These are phyloP conservation scores for Cryphonectria nitschkei DNA, from an alignment of 2,329 filamentous ascomycete genomes.

Conservation along the genomic window DNA sequence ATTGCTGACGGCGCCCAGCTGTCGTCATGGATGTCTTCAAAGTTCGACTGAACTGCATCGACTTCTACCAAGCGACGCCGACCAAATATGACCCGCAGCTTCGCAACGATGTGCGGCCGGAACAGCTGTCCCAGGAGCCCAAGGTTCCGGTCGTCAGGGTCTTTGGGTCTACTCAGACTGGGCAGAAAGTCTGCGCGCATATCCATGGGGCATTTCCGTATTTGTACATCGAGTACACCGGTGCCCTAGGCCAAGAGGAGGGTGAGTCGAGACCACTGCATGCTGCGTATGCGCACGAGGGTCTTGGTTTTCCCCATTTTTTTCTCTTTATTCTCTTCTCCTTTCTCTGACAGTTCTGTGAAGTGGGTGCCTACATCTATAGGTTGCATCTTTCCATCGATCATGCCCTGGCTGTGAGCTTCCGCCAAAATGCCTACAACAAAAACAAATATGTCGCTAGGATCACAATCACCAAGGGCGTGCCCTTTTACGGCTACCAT, in stretches of 20 bases:
- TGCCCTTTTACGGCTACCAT: slow-evolving; percentile 95
- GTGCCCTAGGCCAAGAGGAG: slow-evolving; percentile 66
- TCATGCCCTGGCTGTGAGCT: slow-evolving; percentile 84
- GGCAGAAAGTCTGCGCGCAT: slow-evolving; percentile 94
- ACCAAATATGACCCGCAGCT: slow-evolving; percentile 81
- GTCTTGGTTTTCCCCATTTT: slow-evolving; percentile 9
- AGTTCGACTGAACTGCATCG: slow-evolving; percentile 91
- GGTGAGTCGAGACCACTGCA: slow-evolving; percentile 53
- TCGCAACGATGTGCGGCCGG: slow-evolving; percentile 64
- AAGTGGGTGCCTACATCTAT: slow-evolving; percentile 76
- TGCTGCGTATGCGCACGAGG: neutral
- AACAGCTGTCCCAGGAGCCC: slow-evolving; percentile 64
- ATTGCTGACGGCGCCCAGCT: slow-evolving; percentile 10
- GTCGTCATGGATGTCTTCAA: slow-evolving; percentile 72
- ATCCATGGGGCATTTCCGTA: slow-evolving; percentile 96
- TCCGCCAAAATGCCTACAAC: slow-evolving; percentile 73
- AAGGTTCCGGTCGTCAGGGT: slow-evolving; percentile 85
- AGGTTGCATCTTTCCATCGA: slow-evolving; percentile 86
- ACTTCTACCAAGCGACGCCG: slow-evolving; percentile 84
- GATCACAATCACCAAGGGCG: slow-evolving; percentile 87
- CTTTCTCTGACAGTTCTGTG: slow-evolving; percentile 12
- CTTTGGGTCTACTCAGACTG: slow-evolving; percentile 91
- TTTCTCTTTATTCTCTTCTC: too few relatives aligned
- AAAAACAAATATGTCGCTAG: slow-evolving; percentile 78
- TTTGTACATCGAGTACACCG: slow-evolving; percentile 85